A percentile compares a stretch with the other conserved stretches of the same genome.
Evolutionary conservation across 1,284 basidiomycete species (phyloP).

Genomic region (Melanopsichium pennsylvanicum): DNA sequence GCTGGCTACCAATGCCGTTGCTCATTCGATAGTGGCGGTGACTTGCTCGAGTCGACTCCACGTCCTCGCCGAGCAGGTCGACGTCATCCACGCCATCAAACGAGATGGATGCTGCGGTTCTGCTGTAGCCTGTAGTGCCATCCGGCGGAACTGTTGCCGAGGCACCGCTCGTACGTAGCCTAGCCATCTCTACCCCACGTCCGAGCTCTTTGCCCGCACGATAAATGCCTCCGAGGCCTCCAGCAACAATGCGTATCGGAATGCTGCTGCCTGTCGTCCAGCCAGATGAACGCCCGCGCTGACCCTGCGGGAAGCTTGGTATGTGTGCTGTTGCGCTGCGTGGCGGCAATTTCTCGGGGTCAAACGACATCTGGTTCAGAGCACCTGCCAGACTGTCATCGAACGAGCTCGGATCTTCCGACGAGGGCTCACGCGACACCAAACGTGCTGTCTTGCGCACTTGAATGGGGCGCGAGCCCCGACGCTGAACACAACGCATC

Average conservation of each 20-base stretch:
- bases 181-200: conserved; percentile 40
- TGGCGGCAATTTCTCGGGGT: conserved; percentile 7
- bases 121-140: neutral
- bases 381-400: conserved; percentile 33
- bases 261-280: conserved; percentile 42
- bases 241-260: conserved; percentile 45
- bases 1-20: neutral
- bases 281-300: conserved; percentile 28
- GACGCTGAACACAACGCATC: conserved; percentile 13
- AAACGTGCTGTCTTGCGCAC: conserved; percentile 35
- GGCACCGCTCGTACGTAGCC: conserved; percentile 25
- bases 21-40: neutral
- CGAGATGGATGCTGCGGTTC: conserved; percentile 20
- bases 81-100: conserved; percentile 33
- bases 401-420: conserved; percentile 12
- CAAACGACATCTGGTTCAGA: conserved; percentile 29
- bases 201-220: conserved; percentile 43
- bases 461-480: conserved; percentile 19
- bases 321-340: conserved; percentile 32
- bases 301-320: conserved; percentile 45
- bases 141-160: conserved; percentile 1
- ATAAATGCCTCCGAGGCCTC: conserved; percentile 41
- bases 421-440: conserved; percentile 19
- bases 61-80: conserved; percentile 33
- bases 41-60: neutral